These are phyloP conservation scores for Thalassiosira profunda DNA, from an alignment of 108 stramenopile genomes.

Conservation along the genomic window DNA sequence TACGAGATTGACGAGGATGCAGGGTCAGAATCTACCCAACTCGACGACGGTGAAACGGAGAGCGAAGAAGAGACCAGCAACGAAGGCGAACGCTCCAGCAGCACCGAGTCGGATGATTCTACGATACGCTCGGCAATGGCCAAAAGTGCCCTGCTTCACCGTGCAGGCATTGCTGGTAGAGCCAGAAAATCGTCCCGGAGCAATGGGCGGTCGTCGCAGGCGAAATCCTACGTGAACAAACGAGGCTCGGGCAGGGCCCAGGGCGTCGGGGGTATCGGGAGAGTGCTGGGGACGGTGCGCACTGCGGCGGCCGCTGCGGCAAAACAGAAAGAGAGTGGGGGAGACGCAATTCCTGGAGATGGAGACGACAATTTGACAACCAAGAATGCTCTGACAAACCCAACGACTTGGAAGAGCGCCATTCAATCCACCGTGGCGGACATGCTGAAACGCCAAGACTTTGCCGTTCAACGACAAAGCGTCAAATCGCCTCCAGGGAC, in stretches of 20 bases:
- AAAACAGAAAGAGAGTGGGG: not conserved
- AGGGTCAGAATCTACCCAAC: not conserved
- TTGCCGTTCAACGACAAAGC: not conserved
- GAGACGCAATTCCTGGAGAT: not conserved
- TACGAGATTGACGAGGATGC: not conserved
- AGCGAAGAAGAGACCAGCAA: too few species aligned
- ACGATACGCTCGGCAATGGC: slow-evolving; percentile 12
- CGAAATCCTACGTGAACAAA: slow-evolving; percentile 21
- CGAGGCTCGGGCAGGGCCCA: slow-evolving; percentile 11
- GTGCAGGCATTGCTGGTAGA: slow-evolving; percentile 11
- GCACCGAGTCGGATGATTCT: slow-evolving; percentile 4
- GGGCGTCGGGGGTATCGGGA: too few species aligned
- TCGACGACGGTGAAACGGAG: not conserved
- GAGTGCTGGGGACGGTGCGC: slow-evolving; percentile 41
- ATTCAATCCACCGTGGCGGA: slow-evolving; percentile 40
- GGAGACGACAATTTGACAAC: not conserved
- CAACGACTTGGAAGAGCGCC: slow-evolving; percentile 27
- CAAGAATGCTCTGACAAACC: not conserved
- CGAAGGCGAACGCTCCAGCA: not conserved
- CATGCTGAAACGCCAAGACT: slow-evolving; percentile 12
- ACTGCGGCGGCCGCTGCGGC: slow-evolving; percentile 30
- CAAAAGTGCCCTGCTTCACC: slow-evolving; percentile 18
- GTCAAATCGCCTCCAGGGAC: slow-evolving; percentile 36
- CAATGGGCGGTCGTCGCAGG: slow-evolving; percentile 20
- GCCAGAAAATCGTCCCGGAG: slow-evolving; percentile 12